phyloP scores from a whole-genome alignment of 257 asterid species.

The Solanum okadae region DNA sequence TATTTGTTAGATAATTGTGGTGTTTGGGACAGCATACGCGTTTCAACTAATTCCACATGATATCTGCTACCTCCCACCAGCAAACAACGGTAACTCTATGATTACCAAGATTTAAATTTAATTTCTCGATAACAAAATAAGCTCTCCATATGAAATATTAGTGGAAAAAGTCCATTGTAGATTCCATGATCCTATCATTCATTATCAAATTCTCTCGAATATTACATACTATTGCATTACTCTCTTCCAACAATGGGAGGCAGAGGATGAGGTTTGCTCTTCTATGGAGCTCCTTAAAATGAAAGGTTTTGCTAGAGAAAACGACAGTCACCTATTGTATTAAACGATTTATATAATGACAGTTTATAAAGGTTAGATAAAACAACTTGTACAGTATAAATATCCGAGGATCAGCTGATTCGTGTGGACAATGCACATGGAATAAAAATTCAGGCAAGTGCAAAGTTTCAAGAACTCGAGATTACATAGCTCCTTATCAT shows the following conservation, averaged over 20 bases:
- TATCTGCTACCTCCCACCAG: neutral
- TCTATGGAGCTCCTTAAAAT: neutral
- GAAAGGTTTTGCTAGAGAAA: neutral
- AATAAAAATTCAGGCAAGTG: neutral
- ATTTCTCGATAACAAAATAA: neutral
- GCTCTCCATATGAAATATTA: neutral
- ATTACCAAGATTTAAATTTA: neutral
- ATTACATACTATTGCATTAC: no score
- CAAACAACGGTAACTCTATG: neutral
- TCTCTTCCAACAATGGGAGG: neutral
- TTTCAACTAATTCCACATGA: neutral
- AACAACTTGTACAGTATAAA: neutral
- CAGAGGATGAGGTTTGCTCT: neutral
- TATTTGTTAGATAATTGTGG: neutral
- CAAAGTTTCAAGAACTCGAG: neutral
- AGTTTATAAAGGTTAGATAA: neutral
- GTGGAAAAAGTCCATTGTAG: neutral
- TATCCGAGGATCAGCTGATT: neutral
- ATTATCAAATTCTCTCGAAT: no score
- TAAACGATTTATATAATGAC: neutral
- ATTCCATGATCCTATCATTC: neutral
- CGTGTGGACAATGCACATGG: neutral
- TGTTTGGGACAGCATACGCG: neutral
- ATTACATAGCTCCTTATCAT: neutral
- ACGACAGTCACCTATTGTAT: neutral